These are phyloP conservation scores for Draba incana DNA, from an alignment of 345 rosid species.

Conservation along the genomic window DNA sequence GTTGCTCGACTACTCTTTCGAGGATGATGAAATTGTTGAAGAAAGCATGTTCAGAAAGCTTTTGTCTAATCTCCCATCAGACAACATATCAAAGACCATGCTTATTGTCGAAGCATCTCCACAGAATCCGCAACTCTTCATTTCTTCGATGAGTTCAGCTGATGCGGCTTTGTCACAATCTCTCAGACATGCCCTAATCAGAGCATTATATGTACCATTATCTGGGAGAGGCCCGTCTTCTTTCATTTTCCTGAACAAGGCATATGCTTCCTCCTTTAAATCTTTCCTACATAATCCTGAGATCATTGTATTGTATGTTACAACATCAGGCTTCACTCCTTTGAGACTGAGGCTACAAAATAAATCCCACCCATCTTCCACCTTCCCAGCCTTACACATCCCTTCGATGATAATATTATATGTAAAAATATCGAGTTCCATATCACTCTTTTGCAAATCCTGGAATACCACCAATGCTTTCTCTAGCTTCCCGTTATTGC, in stretches of 20 bases:
- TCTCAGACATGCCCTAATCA: neutral
- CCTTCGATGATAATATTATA: neutral
- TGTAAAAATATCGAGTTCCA: neutral
- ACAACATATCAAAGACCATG: neutral
- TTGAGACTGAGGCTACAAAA: neutral
- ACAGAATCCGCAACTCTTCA: neutral
- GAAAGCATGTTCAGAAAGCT: constrained; percentile 5
- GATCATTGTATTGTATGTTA: neutral
- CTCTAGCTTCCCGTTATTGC: constrained; percentile 1
- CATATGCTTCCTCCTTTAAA: neutral
- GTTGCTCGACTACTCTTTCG: no score
- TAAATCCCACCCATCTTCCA: neutral
- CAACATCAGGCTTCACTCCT: neutral
- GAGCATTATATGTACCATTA: neutral
- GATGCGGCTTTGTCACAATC: neutral
- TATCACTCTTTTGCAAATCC: neutral
- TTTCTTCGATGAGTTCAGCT: neutral
- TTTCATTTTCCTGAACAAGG: neutral
- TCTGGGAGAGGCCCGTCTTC: neutral
- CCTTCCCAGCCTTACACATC: constrained; percentile 2
- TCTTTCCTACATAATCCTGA: neutral
- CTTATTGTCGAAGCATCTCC: neutral
- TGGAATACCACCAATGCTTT: neutral
- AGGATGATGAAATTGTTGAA: no score
- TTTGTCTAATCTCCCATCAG: constrained; percentile 20